Evolutionary conservation across 2,329 filamentous ascomycete species (phyloP), one percentile per base, ranked within the genome.

Genomic region (Beauveria scarabaeidicola): DNA sequence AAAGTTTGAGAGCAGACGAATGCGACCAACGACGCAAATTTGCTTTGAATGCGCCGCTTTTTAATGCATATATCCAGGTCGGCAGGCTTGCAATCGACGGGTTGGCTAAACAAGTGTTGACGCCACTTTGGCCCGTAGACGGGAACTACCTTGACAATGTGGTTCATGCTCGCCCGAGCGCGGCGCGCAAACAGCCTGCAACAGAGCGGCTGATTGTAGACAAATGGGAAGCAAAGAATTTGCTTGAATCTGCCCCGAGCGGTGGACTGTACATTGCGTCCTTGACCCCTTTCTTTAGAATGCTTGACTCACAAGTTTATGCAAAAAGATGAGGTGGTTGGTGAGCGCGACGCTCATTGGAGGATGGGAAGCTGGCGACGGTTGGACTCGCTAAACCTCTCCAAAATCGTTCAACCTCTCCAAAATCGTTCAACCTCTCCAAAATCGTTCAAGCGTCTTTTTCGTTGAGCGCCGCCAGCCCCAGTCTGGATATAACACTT

Each of bases 391-490:
- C 56, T 59, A 44, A 59, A 46, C 38, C 27, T 52, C 47, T n/a
- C 56, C 56, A 46, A 13, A 51, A 48, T 36, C 36, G 46, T n/a
- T n/a, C n/a, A 58, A 51, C 32, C 25, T 58, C 46, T 15, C 55
- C 55, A 43, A 8, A 51, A 48, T 36, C 36, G 46, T n/a, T n/a
- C n/a, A 58, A 51, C 32, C 25, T 58, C 46, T 15, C 55, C 55
- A 43, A 8, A 52, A 51, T 27, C 29, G 47, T 36, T 36, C 32
- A 59, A 52, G 36, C 32, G 38, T 29, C 17, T 50, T 27, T 43
- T 25, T 17, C 2, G 29, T 51, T 23, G 25, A 19, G 32, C 55
- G 23, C 36, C 55, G 17, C 47, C 15, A 32, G 9, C 21, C 29
- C 11, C 19, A 51, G 32, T 32, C 47, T 19, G 27, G 13, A 32